Base-by-base conservation (phyloP, 345 rosid genomes). In the Pistacia atlantica region DNA sequence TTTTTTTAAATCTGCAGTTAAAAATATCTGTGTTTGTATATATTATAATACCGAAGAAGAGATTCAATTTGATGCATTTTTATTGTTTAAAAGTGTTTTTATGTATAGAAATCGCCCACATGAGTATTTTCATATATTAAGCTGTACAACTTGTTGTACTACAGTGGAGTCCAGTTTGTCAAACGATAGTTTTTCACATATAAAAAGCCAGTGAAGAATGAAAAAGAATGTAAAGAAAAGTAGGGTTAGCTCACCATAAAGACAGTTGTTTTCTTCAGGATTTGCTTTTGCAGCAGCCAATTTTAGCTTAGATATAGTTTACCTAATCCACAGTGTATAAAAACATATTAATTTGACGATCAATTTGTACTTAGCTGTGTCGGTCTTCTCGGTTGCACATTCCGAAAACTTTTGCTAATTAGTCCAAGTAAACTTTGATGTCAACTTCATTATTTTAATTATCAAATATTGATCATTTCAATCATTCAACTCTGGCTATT, bases 221-320 rank as follows among this genome's bases (percentile, higher is more conserved):
- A 31, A 28, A 61, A 61, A 31, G 17, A 11, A 31, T 61, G 42
- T 31, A 13, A 61, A 61, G 46, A 5, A 54, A 54, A 63, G 11
- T 63, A 63, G 46, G 67, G 33, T 11, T 31, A 61, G 67, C n/a
- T 63, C 33, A 61, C 65, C 38, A 16, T n/a, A 35, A 63, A 63
- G 35, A 63, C 0, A 0, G 7, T 61, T 61, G 2, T 25, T 42
- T 42, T 0, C 6, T 42, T 42, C 6, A 42, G 25, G 25, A 4
- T 22, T 28, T 0, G 16, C 37, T 1, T 1, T 61, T 28, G 56
- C 56, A 28, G 25, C 75, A 71, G 37, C 35, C 38, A 57, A 13
- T 1, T 54, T 54, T 46, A 16, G 45, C 46, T 61, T 16, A 25
- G 45, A 31, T 8, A 6, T 42, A 5, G 46, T 6, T 42, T 35